Evolutionary conservation across 202 grass and related monocot species (phyloP).

Genomic region (Setaria viridis): DNA sequence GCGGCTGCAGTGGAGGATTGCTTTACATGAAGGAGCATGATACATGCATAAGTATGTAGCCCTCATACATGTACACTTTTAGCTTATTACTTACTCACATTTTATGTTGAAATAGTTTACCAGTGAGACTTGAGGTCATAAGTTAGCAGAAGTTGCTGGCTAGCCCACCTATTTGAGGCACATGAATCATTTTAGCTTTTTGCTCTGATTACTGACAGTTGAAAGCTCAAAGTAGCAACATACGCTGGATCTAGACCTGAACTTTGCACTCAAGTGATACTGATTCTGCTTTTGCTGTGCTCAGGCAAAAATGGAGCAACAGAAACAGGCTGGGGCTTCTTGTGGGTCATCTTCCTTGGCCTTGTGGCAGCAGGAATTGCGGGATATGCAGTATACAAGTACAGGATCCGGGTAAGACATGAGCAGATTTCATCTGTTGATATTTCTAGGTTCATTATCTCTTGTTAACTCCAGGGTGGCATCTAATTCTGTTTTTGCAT

Average conservation of each 20-base stretch:
- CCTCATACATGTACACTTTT: background rate
- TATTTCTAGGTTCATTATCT: background rate
- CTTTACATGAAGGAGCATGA: slow-evolving; percentile 91
- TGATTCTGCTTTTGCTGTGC: background rate
- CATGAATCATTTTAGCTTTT: background rate
- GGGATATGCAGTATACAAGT: slow-evolving; percentile 79
- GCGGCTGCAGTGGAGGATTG: slow-evolving; percentile 67
- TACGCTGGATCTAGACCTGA: background rate
- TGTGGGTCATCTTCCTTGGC: slow-evolving; percentile 73
- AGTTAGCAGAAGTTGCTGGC: background rate
- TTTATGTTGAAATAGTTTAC: slow-evolving; percentile 14
- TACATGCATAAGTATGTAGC: slow-evolving; percentile 84
- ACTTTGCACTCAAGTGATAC: background rate
- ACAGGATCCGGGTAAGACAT: slow-evolving; percentile 71
- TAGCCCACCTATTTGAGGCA: slow-evolving; percentile 1
- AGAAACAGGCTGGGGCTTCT: slow-evolving; percentile 72
- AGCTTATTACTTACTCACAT: background rate
- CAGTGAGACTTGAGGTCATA: background rate
- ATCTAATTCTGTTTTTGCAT: slow-evolving; percentile 18
- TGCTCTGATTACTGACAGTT: background rate
- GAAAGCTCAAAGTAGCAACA: background rate
- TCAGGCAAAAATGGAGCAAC: slow-evolving; percentile 65
- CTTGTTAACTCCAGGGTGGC: slow-evolving; percentile 4
- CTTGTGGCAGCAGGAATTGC: slow-evolving; percentile 64
- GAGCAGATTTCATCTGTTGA: background rate